Conservation (phyloP, 2,329 filamentous ascomycete genomes). For the Alternaria arborescens region DNA sequence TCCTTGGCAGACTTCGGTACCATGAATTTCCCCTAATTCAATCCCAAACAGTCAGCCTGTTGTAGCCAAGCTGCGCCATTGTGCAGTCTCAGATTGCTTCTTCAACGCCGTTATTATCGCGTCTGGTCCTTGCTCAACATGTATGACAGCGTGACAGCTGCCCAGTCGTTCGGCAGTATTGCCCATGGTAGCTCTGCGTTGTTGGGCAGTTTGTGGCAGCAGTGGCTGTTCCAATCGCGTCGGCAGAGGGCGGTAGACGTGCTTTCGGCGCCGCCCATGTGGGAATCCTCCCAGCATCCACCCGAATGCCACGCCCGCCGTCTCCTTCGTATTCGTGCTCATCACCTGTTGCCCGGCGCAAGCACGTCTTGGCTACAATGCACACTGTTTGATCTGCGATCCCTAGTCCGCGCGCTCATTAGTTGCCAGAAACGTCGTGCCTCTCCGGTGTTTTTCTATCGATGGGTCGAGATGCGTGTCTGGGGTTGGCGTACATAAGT, state of each 20-base stretch:
- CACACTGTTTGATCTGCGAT: slow-evolving; percentile 7
- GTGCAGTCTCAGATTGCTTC: neutral
- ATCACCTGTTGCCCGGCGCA: neutral
- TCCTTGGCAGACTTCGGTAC: slow-evolving; percentile 4
- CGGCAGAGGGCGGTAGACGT: neutral
- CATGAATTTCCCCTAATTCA: slow-evolving; percentile 8
- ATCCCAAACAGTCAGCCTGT: neutral
- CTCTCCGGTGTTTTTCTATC: slow-evolving; percentile 9
- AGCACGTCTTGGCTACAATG: slow-evolving; percentile 10
- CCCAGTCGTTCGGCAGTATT: neutral
- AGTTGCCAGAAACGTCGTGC: slow-evolving; percentile 15
- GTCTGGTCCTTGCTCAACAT: neutral
- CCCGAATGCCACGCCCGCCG: neutral
- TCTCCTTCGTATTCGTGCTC: slow-evolving; percentile 13
- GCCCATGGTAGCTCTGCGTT: neutral
- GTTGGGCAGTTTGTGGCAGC: neutral
- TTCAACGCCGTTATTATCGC: neutral
- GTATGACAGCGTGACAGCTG: neutral
- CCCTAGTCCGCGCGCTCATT: slow-evolving; percentile 14
- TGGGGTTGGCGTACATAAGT: slow-evolving; percentile 7
- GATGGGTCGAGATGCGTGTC: neutral
- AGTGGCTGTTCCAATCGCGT: neutral
- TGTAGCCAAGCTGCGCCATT: slow-evolving; percentile 1
- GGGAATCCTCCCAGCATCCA: neutral
- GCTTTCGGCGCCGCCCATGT: neutral